These are phyloP conservation scores for Paragyromitra xinjiangensis DNA, from an alignment of 495 filamentous ascomycete genomes.

Conservation along the genomic window DNA sequence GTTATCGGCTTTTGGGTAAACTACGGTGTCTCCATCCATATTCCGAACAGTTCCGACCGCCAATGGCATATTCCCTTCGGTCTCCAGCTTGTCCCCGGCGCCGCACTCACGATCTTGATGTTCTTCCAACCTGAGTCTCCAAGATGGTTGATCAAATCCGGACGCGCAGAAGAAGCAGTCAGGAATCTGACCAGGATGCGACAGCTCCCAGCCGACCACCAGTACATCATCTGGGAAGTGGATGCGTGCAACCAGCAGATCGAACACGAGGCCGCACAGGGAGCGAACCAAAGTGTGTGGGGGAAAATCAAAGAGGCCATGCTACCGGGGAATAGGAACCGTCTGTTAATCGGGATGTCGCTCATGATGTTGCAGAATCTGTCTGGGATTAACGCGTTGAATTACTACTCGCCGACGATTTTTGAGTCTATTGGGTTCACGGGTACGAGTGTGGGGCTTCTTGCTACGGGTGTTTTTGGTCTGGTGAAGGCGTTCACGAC, in stretches of 20 bases:
- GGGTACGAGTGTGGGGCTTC: conserved; percentile 63
- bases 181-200: conserved; percentile 72
- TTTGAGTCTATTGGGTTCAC: conserved; percentile 69
- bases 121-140: conserved; percentile 70
- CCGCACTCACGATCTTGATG: conserved; percentile 62
- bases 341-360: conserved; percentile 68
- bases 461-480: conserved; percentile 66
- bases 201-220: conserved; percentile 66
- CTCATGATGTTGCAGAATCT: conserved; percentile 71
- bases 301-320: conserved; percentile 11
- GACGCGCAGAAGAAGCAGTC: conserved; percentile 66
- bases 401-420: conserved; percentile 71
- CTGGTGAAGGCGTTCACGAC: conserved; percentile 63
- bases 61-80: conserved; percentile 69
- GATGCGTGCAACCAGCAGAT: conserved; percentile 68
- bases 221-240: conserved; percentile 74
- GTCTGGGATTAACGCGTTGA: conserved; percentile 73
- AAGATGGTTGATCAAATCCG: conserved; percentile 70
- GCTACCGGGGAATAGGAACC: conserved; percentile 45
- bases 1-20: conserved; percentile 80
- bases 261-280: conserved; percentile 64
- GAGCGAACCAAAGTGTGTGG: conserved; percentile 2
- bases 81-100: conserved; percentile 67
- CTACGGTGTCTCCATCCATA: conserved; percentile 56
- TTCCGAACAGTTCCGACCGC: conserved; percentile 56